Conservation (phyloP, 2,329 filamentous ascomycete species). For the Hypoxylon sp. region DNA sequence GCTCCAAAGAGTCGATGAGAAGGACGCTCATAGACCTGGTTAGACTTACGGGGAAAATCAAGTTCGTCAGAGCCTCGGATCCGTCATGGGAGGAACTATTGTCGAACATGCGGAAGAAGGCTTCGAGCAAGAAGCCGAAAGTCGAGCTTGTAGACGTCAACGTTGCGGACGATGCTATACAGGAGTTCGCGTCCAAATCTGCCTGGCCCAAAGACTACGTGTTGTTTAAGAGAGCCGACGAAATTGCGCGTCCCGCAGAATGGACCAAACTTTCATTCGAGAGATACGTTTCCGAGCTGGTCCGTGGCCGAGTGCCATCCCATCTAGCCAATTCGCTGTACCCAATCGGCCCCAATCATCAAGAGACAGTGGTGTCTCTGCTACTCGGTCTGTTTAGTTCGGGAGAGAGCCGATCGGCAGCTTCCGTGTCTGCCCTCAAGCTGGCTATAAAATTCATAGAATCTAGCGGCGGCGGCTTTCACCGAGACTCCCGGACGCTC, state of each 20-base stretch:
- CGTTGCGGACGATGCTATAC: conserved; percentile 28
- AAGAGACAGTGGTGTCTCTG: conserved; percentile 40
- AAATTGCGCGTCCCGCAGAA: conserved; percentile 35
- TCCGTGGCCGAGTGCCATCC: conserved; percentile 38
- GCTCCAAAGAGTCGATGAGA: conserved; percentile 38
- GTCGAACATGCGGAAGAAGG: conserved; percentile 27
- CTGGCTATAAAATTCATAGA: conserved; percentile 41
- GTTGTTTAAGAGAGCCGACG: conserved; percentile 37
- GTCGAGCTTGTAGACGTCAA: conserved; percentile 32
- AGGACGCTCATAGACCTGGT: conserved; percentile 41
- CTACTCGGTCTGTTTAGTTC: conserved; percentile 40
- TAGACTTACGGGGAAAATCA: conserved; percentile 36
- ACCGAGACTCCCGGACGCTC: conserved; percentile 35
- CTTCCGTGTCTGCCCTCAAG: conserved; percentile 42
- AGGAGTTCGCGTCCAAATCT: not conserved
- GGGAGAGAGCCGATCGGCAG: conserved; percentile 27
- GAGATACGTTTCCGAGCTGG: conserved; percentile 41
- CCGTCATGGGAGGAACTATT: conserved; percentile 26
- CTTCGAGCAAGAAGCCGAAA: conserved; percentile 2
- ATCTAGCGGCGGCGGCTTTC: conserved; percentile 32
- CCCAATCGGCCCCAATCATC: conserved; percentile 34
- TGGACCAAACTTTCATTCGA: conserved; percentile 44
- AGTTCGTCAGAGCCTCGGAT: conserved; percentile 38
- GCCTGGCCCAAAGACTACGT: conserved; percentile 28
- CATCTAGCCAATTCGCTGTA: conserved; percentile 39